Base-by-base conservation (phyloP, 129 eudicot genomes). In the Centella asiatica region DNA sequence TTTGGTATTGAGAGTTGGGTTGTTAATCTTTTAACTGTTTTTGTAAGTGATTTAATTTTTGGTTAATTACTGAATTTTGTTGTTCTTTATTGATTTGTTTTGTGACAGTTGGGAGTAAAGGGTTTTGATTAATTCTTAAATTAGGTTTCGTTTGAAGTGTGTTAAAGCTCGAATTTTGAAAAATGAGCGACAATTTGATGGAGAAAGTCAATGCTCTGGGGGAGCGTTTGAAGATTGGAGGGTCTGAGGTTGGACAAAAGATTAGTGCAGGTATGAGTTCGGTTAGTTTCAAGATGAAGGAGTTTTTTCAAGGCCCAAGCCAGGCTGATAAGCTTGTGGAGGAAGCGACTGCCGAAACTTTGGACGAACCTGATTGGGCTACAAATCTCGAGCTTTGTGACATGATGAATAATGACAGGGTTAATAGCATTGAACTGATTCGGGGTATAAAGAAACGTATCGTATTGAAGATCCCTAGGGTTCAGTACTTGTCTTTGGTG, bases 331-430 rank as follows among this genome's bases (percentile, higher is more conserved):
- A 82, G 76, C 67, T 92, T 9, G 95, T 87, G 23, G 95, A 85
- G 74, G 99, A 87, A 46, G 96, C 98, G n/a, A 87, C 99, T 25
- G 88, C 96, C 1, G 99, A 87, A 66, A 75, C 88, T 9, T 77
- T 92, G 25, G 86, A 80, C 8, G 96, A 80, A 53, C 96, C 99
- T 33, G 99, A 93, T 60, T 87, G 99, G 99, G 88, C 96, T 44
- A 80, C 79, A 4, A 84, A 92, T 70, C 86, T 92, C 22, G 96
- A 92, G 60, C 77, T 92, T 24, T 87, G 95, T 71, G 98, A 87
- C 60, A 81, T 84, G 96, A 69, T 92, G 24, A 92, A 85, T 66
- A 71, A 78, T 37, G 95, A 79, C 33, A 77, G 75, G 77, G 72
- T 92, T 57, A 87, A 87, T 44, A 92, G 96, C 64, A 65, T 92